Evolutionary conservation across 2,329 filamentous ascomycete species (phyloP).

Genomic region (Aspergillus sergii): DNA sequence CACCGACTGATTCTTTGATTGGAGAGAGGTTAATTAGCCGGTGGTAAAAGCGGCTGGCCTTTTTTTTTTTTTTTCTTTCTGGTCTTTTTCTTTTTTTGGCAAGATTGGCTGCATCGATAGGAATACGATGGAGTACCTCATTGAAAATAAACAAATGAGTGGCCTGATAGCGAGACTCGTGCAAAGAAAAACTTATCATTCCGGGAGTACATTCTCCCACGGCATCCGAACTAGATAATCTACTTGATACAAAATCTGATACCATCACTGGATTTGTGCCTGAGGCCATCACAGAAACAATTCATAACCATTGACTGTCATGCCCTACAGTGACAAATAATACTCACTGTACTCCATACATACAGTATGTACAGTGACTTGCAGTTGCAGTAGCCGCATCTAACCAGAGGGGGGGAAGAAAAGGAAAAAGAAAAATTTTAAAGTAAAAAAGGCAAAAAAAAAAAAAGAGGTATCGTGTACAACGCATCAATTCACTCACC

Average conservation of each 20-base stretch:
- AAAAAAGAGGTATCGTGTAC: neutral
- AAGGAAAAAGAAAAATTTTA: neutral
- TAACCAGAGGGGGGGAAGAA: neutral
- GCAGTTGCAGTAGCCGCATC: constrained; percentile 4
- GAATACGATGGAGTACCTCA: neutral
- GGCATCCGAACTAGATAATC: neutral
- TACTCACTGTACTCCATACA: neutral
- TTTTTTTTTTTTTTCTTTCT: neutral
- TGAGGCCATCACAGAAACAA: neutral
- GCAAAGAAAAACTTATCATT: neutral
- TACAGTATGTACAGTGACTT: constrained; percentile 4
- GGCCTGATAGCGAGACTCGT: neutral
- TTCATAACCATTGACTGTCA: neutral
- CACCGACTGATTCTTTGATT: constrained; percentile 3
- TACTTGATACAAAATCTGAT: neutral
- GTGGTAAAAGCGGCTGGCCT: constrained; percentile 6
- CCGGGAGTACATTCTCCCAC: neutral
- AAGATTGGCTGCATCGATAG: neutral
- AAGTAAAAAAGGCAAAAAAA: neutral
- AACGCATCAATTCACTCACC: neutral
- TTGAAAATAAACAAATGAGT: neutral
- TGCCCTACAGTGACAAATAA: neutral
- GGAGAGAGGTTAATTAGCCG: constrained; percentile 3
- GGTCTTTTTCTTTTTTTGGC: too few relatives aligned
- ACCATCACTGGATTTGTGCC: neutral